phyloP scores from a whole-genome alignment of 2,329 filamentous ascomycete species.

The Epichloe festucae region DNA sequence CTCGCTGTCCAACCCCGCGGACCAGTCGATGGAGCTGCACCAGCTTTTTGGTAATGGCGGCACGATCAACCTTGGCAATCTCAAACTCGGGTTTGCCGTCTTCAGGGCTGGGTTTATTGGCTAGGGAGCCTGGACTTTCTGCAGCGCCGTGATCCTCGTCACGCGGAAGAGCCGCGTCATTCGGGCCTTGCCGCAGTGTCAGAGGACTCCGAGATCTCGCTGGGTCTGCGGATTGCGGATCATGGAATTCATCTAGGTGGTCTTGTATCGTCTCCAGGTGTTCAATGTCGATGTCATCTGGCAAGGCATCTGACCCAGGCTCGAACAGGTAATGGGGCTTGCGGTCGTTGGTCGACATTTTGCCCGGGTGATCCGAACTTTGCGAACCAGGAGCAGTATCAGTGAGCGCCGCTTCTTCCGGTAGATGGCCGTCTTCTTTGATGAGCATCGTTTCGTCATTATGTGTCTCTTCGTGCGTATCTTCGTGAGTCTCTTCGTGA shows the following conservation, averaged over 20 bases:
- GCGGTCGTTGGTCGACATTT: too few species aligned
- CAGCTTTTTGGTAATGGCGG: conserved; percentile 1
- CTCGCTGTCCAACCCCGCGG: not conserved
- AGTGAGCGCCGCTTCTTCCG: not conserved
- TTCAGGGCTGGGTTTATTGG: not conserved
- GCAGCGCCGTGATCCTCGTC: not conserved
- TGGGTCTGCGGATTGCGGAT: conserved; percentile 5
- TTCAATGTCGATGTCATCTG: conserved; percentile 39
- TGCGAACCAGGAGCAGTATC: not conserved
- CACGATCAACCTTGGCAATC: conserved; percentile 1
- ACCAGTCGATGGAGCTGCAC: conserved; percentile 4
- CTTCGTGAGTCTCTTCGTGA: not conserved
- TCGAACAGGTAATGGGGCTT: not conserved
- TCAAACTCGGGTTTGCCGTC: not conserved
- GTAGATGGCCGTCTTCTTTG: not conserved
- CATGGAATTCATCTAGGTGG: conserved; percentile 14
- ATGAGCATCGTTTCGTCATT: not conserved
- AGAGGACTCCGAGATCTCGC: not conserved
- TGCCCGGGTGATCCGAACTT: not conserved
- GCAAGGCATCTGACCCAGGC: conserved; percentile 13
- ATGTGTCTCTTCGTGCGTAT: too few species aligned
- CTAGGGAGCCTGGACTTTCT: not conserved
- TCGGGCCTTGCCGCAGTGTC: not conserved
- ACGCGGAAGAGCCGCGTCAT: not conserved
- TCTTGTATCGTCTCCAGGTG: conserved; percentile 19